phyloP scores from a whole-genome alignment of 345 rosid species.

The Citrus sp. region DNA sequence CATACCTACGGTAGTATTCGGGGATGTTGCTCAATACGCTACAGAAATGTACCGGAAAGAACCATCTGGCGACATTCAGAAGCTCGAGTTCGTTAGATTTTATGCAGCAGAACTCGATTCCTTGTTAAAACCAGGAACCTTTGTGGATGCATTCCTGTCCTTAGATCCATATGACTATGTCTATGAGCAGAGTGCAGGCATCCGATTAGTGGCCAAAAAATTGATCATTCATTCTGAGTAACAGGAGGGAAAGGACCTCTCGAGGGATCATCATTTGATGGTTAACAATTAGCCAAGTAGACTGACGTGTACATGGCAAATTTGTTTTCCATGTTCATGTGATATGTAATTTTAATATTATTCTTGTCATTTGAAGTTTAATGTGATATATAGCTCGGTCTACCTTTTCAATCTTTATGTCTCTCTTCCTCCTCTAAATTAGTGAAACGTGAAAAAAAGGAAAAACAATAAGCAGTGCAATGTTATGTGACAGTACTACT shows the following conservation, averaged over 20 bases:
- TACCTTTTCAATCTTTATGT: too few relatives aligned
- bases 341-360: too few relatives aligned
- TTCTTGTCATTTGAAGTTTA: too few relatives aligned
- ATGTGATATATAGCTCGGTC: too few relatives aligned
- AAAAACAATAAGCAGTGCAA: too few relatives aligned
- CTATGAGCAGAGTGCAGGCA: constrained; percentile 68
- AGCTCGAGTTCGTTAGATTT: constrained; percentile 46
- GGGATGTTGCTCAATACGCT: constrained; percentile 39
- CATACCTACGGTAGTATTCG: constrained; percentile 47
- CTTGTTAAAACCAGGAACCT: constrained; percentile 39
- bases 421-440: too few relatives aligned
- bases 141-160: constrained; percentile 59
- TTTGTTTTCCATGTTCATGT: too few relatives aligned
- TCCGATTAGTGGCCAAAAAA: constrained; percentile 59
- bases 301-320: too few relatives aligned
- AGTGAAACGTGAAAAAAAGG: too few relatives aligned
- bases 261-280: neutral
- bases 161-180: constrained; percentile 73
- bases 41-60: constrained; percentile 65
- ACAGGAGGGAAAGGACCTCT: neutral
- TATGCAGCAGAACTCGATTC: constrained; percentile 46
- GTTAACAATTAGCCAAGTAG: neutral
- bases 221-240: constrained; percentile 39
- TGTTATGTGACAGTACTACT: too few relatives aligned
- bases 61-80: constrained; percentile 43